Evolutionary conservation across 2,329 filamentous ascomycete genomes (phyloP), one percentile per base, ranked within the genome.

Genomic region (Colletotrichum shisoi): DNA sequence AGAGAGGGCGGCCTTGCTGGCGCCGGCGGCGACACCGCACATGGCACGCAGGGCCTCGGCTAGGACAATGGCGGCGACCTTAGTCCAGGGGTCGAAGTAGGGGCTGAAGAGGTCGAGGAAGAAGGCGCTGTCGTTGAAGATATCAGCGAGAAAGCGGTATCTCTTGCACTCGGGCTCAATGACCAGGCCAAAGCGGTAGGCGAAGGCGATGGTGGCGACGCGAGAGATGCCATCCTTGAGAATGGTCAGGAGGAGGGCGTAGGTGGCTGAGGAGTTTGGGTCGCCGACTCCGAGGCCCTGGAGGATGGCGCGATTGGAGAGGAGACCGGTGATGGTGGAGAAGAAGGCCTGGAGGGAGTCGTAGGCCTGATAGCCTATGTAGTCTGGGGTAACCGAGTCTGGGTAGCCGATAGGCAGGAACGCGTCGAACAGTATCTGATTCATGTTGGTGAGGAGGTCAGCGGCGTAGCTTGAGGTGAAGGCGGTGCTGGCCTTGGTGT

Each of bases 121-220:
- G 82, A 96, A 92, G 15, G 91, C 91, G 9, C 88, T 83, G 75
- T 97, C 93, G 77, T 97, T 97, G 80, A 97, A 91, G 21, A 96
- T 81, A 75, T 97, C 93, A 4, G 93, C 93, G 2, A 94, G 86
- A 56, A 96, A 90, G 17, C 93, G 89, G 78, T 94, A 97, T 77
- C 87, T 90, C 77, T 97, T 97, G 81, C 92, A 94, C 76, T 97
- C 93, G 2, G 93, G 92, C 76, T 96, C 93, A 54, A 97, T 90
- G 39, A 91, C 86, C 52, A 91, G 91, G 44, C 93, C 93, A 66
- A 94, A 88, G 49, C 87, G 85, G 76, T 96, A 89, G 1, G 93
- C 94, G 76, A 97, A 96, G 11, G 92, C 78, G 68, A 97, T 96
- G 0, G 93, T 97, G 1, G 92, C 91, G 31, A 96, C 80, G 7